These are phyloP conservation scores for Skeletonema marinoi DNA, from an alignment of 108 stramenopile genomes.

Conservation along the genomic window DNA sequence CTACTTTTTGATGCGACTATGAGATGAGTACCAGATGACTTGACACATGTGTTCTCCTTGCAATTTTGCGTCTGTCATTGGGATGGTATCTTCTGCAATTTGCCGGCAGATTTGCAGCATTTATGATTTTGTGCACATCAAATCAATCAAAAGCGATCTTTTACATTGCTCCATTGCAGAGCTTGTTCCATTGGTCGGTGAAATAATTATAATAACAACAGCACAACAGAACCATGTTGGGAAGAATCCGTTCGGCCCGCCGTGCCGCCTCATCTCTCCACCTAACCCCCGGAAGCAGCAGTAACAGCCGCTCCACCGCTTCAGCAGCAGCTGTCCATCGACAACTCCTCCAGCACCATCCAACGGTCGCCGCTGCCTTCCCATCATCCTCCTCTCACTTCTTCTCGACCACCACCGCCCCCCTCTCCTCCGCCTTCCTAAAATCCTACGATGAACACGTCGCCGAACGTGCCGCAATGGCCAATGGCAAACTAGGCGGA, in stretches of 20 bases:
- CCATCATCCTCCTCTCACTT: slow-evolving; percentile 19
- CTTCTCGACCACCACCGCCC: slow-evolving; percentile 18
- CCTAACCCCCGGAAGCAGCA: not conserved
- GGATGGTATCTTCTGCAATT: no score
- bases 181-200: no score
- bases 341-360: not conserved
- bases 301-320: no score
- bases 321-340: not conserved
- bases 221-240: slow-evolving; percentile 1
- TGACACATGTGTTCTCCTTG: no score
- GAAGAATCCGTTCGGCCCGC: slow-evolving; percentile 21
- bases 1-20: no score
- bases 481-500: slow-evolving; percentile 67
- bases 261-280: slow-evolving; percentile 13
- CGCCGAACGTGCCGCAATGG: slow-evolving; percentile 80
- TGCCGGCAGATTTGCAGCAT: no score
- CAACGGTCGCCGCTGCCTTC: not conserved
- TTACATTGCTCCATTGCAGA: no score
- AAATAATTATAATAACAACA: not conserved
- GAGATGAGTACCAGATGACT: no score
- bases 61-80: no score
- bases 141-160: no score
- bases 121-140: no score
- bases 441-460: slow-evolving; percentile 80
- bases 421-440: slow-evolving; percentile 58